Percentiles rank a stretch among this genome's conserved stretches.
Evolutionary conservation across 805 yeast genomes (phyloP).

Genomic region (Candida rishiriensis): DNA sequence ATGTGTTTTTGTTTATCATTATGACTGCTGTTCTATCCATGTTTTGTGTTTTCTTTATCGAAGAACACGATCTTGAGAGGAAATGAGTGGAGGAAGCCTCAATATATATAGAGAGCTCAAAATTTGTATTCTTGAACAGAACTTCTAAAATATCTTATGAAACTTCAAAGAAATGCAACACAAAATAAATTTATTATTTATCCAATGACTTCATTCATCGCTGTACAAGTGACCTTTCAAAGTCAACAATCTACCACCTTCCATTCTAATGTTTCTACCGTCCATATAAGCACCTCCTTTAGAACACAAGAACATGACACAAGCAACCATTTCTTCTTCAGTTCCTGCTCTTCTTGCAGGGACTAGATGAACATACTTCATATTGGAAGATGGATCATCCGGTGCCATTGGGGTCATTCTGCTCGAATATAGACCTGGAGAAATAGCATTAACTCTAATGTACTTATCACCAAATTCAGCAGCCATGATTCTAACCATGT

Average conservation of each 20-base stretch:
- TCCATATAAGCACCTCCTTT: constrained; percentile 24
- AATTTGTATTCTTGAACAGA: no score
- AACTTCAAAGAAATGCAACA: no score
- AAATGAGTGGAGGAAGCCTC: not conserved
- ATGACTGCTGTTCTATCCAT: constrained; percentile 15
- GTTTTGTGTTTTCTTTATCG: constrained; percentile 7
- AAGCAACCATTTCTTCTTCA: constrained; percentile 20
- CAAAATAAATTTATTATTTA: no score
- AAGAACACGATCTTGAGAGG: constrained; percentile 11
- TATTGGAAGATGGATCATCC: constrained; percentile 19
- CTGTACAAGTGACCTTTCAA: constrained; percentile 21
- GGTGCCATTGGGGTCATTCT: constrained; percentile 21
- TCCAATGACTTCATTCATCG: constrained; percentile 20
- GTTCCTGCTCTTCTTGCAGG: constrained; percentile 20
- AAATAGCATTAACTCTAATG: constrained; percentile 21
- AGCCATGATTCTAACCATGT: constrained; percentile 25
- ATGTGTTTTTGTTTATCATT: constrained; percentile 43
- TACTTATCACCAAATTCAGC: constrained; percentile 23
- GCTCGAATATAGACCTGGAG: constrained; percentile 21
- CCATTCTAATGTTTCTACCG: constrained; percentile 21
- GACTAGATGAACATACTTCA: constrained; percentile 14
- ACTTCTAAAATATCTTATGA: no score
- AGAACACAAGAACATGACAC: constrained; percentile 15
- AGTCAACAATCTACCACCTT: constrained; percentile 20
- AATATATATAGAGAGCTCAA: no score